Evolutionary conservation across 1,284 basidiomycete species (phyloP).

Genomic region (Phaffia rhodozyma): DNA sequence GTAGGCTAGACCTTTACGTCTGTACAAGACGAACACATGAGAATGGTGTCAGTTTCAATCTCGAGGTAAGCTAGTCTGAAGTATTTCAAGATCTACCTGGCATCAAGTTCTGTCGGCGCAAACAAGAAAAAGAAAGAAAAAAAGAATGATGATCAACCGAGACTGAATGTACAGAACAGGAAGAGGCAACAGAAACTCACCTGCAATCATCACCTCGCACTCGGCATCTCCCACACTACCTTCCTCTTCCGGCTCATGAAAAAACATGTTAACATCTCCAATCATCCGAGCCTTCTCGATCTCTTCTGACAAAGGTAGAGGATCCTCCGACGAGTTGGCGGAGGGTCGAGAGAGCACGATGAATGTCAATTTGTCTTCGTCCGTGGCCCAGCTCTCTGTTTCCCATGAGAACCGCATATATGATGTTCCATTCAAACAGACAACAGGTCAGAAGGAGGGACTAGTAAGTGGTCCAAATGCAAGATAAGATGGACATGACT

Average conservation of each 20-base stretch:
- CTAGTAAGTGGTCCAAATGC: not conserved
- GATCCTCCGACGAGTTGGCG: slow-evolving; percentile 22
- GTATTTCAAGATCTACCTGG: too few relatives aligned
- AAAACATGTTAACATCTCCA: slow-evolving; percentile 85
- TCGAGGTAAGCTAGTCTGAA: too few relatives aligned
- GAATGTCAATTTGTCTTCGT: slow-evolving; percentile 87
- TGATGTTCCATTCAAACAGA: not conserved
- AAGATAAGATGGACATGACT: slow-evolving; percentile 6
- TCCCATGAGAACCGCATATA: not conserved
- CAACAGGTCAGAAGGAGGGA: not conserved
- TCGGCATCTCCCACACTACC: slow-evolving; percentile 50
- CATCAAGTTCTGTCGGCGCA: too few relatives aligned
- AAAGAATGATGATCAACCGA: not conserved
- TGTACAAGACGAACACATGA: slow-evolving; percentile 21
- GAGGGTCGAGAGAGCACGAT: slow-evolving; percentile 55
- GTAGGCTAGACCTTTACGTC: slow-evolving; percentile 52
- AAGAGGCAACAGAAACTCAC: slow-evolving; percentile 32
- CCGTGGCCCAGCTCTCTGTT: slow-evolving; percentile 69
- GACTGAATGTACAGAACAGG: not conserved
- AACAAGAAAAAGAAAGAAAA: too few relatives aligned
- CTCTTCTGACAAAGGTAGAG: slow-evolving; percentile 27
- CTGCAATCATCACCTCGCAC: slow-evolving; percentile 71
- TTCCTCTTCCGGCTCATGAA: slow-evolving; percentile 47
- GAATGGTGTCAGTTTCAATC: slow-evolving; percentile 21
- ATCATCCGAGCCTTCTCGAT: slow-evolving; percentile 55